Base-by-base conservation (phyloP, 148 eudicot species). In the Dysphania ambrosioides region DNA sequence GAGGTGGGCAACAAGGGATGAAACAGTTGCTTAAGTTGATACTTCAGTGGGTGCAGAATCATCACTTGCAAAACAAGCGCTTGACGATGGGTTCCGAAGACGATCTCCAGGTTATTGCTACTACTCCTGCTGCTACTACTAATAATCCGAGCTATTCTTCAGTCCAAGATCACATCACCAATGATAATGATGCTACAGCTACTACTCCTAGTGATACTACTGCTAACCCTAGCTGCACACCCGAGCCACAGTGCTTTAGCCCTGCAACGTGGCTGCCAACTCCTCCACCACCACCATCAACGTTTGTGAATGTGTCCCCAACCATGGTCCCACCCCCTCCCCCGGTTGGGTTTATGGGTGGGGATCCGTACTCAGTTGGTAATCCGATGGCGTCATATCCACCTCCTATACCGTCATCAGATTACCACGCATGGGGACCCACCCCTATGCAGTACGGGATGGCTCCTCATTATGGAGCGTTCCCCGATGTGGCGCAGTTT, bases 41-140 rank as follows among this genome's bases (percentile, higher is more conserved):
- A 15, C 90, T 95, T 6, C 91, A 90, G 36, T 95, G 98, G 98
- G 96, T 95, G 19, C 92, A 85, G 64, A 88, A 88, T 30, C 80
- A 85, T 76, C 96, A 89, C 38, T 89, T 95, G 12, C 87, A 82
- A 21, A 90, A 73, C 2, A 90, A 84, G 34, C 77, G 68, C 64
- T 32, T 75, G 32, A 26, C 18, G 47, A 38, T 12, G 51, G 26
- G 30, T 23, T 51, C 8, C 35, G 68, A 64, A 21, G 68, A 64
- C 35, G 68, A 64, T 0, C 1, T 64, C 19, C 68, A 64, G 19
- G 42, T 6, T 32, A 26, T 34, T 31, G n/a, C n/a, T n/a, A n/a
- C n/a, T n/a, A n/a, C n/a, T n/a, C n/a, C n/a, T n/a, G n/a, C n/a
- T n/a, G n/a, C n/a, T n/a, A n/a, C n/a, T n/a, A n/a, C n/a, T n/a